Conservation (phyloP, 176 grass and related monocot genomes). For the Rhipidocladum racemiflorum region DNA sequence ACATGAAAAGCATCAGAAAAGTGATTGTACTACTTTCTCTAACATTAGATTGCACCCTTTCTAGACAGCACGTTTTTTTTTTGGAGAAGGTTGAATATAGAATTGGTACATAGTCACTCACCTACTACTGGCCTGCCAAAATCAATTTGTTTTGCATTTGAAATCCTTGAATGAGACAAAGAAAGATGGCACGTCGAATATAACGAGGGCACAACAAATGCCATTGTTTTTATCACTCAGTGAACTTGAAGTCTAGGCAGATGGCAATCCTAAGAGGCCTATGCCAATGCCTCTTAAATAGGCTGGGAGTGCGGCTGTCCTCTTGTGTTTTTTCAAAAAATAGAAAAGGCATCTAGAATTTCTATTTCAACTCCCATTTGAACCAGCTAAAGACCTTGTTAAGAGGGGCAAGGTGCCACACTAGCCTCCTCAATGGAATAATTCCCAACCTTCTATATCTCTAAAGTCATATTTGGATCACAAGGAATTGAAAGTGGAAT, state of each 20-base stretch:
- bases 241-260: background rate
- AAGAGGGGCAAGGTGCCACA: background rate
- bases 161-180: background rate
- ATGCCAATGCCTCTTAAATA: slow-evolving; percentile 33
- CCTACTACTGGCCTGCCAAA: slow-evolving; percentile 26
- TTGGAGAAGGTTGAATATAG: background rate
- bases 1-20: slow-evolving; percentile 16
- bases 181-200: background rate
- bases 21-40: background rate
- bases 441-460: slow-evolving; percentile 16
- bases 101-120: slow-evolving; percentile 1
- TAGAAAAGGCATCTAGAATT: background rate
- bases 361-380: slow-evolving; percentile 23
- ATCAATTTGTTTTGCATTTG: slow-evolving; percentile 20
- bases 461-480: background rate
- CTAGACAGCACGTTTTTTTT: background rate
- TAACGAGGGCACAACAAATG: slow-evolving; percentile 19
- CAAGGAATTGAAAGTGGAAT: background rate
- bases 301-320: background rate
- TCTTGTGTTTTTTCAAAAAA: background rate
- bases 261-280: background rate
- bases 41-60: background rate
- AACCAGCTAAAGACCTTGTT: slow-evolving; percentile 15
- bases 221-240: slow-evolving; percentile 33
- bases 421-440: slow-evolving; percentile 3